Base-by-base conservation (phyloP, 1,139 yeast genomes). In the Wickerhamomyces sp. region DNA sequence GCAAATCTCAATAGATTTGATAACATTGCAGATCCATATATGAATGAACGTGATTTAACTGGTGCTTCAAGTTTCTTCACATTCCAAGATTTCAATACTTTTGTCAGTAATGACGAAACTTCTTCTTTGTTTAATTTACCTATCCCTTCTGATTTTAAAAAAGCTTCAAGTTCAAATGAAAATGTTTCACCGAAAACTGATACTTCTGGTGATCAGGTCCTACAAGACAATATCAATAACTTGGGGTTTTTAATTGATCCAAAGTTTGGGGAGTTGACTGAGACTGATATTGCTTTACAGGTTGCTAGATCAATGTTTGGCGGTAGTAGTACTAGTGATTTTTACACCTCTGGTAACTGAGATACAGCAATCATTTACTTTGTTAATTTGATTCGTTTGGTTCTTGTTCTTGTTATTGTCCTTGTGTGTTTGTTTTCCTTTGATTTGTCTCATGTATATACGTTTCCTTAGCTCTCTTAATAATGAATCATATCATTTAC, bases 301-400 rank as follows among this genome's bases (percentile, higher is more conserved):
- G 53, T 56, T 39, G 60, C 59, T 4, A 48, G 42, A 27, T 52
- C 59, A 7, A 58, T 58, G 59, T 58, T 58, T 51, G 58, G 58
- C 33, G 53, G 52, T 29, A 13, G 29, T 23, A 13, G 29, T 23
- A n/a, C 40, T 10, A 36, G 18, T 42, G 37, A 23, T 37, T 11
- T 35, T 27, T 43, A 38, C 14, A 9, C 6, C 18, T 9, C 27
- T 15, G 37, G 23, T 34, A 10, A 27, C 13, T 11, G n/a, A n/a
- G n/a, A n/a, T n/a, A n/a, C n/a, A n/a, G n/a, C n/a, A n/a, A n/a
- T n/a, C n/a, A n/a, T n/a, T n/a, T n/a, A n/a, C n/a, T n/a, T n/a
- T n/a, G n/a, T n/a, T n/a, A 14, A 11, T 39, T n/a, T 37, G 14
- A 15, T 35, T 32, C 2, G 18, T 35, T n/a, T 36, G n/a, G 18